Evolutionary conservation across 805 yeast species (phyloP), one percentile per base, ranked within the genome.

Genomic region (Diddensiella caesifluorescens): DNA sequence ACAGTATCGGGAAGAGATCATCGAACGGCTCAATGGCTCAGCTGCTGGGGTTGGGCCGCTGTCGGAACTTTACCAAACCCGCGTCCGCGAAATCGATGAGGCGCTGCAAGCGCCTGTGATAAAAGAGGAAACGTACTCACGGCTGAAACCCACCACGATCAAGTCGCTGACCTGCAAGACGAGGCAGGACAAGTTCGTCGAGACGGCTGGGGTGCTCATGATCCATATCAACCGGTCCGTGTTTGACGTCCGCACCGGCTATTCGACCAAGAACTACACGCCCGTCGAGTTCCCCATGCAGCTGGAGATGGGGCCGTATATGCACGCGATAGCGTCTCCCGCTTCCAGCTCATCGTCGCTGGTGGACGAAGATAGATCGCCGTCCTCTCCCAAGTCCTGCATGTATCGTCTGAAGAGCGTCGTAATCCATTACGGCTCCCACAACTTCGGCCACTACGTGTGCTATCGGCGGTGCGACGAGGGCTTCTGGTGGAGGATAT

Each of bases 371-470:
- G 44, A 31, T 5, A 34, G 29, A 12, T n/a, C 31, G 5, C 28
- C 23, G 21, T 15, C n/a, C 18, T 15, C 28, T 16, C 30, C 35
- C 21, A 23, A 35, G 20, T 21, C 28, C 18, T 21, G 43, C 57
- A 64, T 44, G 72, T 90, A 90, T 60, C 71, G 78, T 29, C 70
- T 90, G 47, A 84, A 84, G 56, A 85, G 96, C 0, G 92, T 85
- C 1, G 84, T 90, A 34, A 80, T 90, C 1, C 98, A 90, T 62
- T 89, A 82, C 60, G 98, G 98, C 37, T 83, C 95, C 1, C 97
- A 92, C 54, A 88, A 90, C 54, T 92, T 87, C 59, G 98, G 98
- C n/a, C 98, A 90, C 62, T 90, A 90, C 59, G 84, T 90, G 47
- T 87, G 94, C 31, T 90, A 75, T 65, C 77, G 97, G 56, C 81